Conservation (phyloP, 1,139 yeast genomes). For the Saccharomyces hybrid region DNA sequence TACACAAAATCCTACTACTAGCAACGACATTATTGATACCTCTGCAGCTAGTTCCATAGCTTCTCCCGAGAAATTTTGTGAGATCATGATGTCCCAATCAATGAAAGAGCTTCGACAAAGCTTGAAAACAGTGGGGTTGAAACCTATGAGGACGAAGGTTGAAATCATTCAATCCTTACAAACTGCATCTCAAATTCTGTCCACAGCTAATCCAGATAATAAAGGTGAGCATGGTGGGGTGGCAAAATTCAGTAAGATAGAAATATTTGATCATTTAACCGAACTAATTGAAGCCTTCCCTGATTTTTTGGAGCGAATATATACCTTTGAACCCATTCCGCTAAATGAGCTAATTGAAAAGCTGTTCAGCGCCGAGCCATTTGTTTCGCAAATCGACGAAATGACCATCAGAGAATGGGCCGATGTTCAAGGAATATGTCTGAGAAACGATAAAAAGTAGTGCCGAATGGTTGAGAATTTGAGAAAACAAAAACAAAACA, state of each 20-base stretch:
- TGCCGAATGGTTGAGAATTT: not conserved
- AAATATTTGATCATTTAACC: conserved; percentile 19
- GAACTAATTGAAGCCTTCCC: conserved; percentile 17
- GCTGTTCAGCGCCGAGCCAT: conserved; percentile 20
- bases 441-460: conserved; percentile 12
- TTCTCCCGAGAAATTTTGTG: conserved; percentile 2
- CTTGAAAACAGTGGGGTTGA: conserved; percentile 24
- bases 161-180: conserved; percentile 25
- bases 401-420: conserved; percentile 29
- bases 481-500: not conserved
- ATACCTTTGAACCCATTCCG: conserved; percentile 25
- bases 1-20: not conserved
- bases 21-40: not conserved
- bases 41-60: conserved; percentile 4
- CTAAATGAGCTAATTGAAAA: conserved; percentile 15
- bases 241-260: conserved; percentile 9
- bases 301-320: conserved; percentile 20
- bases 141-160: conserved; percentile 22
- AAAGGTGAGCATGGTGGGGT: not conserved
- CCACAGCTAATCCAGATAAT: conserved; percentile 4
- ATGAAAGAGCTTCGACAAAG: conserved; percentile 16
- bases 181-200: conserved; percentile 21
- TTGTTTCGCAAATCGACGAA: conserved; percentile 25
- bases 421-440: conserved; percentile 25
- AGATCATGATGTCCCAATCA: conserved; percentile 15